Percentiles rank a stretch among this genome's conserved stretches.
Evolutionary conservation across 495 filamentous ascomycete species (phyloP).

Genomic region (Evansstolkia leycettana): DNA sequence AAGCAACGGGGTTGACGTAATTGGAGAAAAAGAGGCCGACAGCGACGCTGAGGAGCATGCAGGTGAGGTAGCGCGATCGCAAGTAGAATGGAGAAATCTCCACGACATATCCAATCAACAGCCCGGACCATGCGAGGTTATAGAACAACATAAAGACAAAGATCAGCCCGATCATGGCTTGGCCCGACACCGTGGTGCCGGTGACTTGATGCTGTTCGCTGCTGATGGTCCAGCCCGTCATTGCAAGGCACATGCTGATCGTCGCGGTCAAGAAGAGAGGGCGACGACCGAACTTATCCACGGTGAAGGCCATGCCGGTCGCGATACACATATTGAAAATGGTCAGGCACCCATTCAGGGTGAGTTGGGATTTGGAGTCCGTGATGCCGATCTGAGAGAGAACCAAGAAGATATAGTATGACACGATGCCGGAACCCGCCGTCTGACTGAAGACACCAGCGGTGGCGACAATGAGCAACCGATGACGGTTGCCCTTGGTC

Average conservation of each 20-base stretch:
- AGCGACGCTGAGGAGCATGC: too few relatives aligned
- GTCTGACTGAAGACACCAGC: slow-evolving; percentile 53
- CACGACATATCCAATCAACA: slow-evolving; percentile 51
- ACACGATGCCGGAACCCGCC: slow-evolving; percentile 53
- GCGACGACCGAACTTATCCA: slow-evolving; percentile 45
- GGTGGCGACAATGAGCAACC: slow-evolving; percentile 43
- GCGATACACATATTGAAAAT: slow-evolving; percentile 34
- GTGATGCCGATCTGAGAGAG: neutral
- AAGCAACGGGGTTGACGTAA: slow-evolving; percentile 48
- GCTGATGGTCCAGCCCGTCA: slow-evolving; percentile 46
- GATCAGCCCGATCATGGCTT: slow-evolving; percentile 44
- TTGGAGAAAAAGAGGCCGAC: slow-evolving; percentile 37
- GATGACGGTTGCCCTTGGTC: slow-evolving; percentile 41
- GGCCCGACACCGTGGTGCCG: slow-evolving; percentile 27
- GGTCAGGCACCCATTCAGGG: slow-evolving; percentile 33
- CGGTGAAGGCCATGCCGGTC: slow-evolving; percentile 15
- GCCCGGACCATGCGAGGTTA: slow-evolving; percentile 47
- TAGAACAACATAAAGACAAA: slow-evolving; percentile 47
- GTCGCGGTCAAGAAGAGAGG: slow-evolving; percentile 45
- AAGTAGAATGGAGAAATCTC: slow-evolving; percentile 58
- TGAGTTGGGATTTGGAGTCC: slow-evolving; percentile 35
- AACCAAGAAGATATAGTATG: slow-evolving; percentile 12
- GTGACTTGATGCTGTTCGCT: slow-evolving; percentile 40
- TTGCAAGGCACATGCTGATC: slow-evolving; percentile 44
- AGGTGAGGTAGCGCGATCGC: slow-evolving; percentile 56